Conservation (phyloP, 2,329 filamentous ascomycete genomes). For the Phaeoacremonium minimum region DNA sequence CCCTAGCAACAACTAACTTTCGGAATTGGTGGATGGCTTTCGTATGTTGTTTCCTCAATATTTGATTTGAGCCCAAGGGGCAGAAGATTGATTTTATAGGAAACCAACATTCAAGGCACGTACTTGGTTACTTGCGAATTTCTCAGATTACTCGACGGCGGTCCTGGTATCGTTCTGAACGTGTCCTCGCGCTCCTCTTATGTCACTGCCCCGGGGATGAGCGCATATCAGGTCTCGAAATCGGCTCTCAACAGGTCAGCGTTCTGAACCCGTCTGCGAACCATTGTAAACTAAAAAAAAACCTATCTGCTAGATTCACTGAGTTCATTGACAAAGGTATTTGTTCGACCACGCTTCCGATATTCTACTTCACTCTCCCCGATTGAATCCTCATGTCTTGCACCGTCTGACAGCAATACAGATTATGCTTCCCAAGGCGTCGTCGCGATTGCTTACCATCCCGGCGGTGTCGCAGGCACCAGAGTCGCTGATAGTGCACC, state of each 20-base stretch:
- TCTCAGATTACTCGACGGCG: neutral
- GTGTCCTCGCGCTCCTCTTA: neutral
- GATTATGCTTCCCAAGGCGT: conserved; percentile 3
- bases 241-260: neutral
- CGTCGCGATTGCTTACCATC: conserved; percentile 5
- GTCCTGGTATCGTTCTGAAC: neutral
- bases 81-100: neutral
- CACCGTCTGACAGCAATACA: neutral
- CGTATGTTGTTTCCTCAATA: neutral
- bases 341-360: neutral
- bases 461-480: conserved; percentile 3
- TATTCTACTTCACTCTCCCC: neutral
- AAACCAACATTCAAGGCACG: neutral
- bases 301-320: conserved; percentile 7
- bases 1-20: neutral
- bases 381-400: no score
- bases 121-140: neutral
- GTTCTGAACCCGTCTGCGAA: neutral
- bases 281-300: conserved; percentile 3
- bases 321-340: conserved; percentile 5
- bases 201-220: neutral
- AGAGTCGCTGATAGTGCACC: conserved; percentile 1
- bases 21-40: neutral
- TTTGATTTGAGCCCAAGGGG: neutral
- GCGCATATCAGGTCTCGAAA: neutral